These are phyloP conservation scores for Cystobasidium slooffiae DNA, from an alignment of 1,284 basidiomycete genomes.

Conservation along the genomic window DNA sequence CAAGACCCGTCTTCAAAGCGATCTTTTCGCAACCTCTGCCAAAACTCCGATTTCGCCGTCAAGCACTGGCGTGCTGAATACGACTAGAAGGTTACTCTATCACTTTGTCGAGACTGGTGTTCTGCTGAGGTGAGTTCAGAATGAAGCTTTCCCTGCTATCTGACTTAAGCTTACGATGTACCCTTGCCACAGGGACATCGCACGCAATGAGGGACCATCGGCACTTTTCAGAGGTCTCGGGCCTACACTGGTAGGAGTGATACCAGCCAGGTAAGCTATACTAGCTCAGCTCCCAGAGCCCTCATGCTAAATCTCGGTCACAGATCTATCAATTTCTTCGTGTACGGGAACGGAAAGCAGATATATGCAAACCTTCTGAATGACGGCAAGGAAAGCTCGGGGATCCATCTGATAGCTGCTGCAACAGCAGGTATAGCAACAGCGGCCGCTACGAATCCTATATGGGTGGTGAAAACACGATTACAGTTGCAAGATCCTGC, in stretches of 20 bases:
- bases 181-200: slow-evolving; percentile 70
- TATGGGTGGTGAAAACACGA: slow-evolving; percentile 98
- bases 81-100: slow-evolving; percentile 68
- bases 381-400: slow-evolving; percentile 75
- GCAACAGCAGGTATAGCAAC: slow-evolving; percentile 81
- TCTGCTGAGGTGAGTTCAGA: slow-evolving; percentile 72
- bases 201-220: slow-evolving; percentile 82
- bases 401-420: slow-evolving; percentile 84
- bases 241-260: slow-evolving; percentile 89
- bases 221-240: slow-evolving; percentile 95
- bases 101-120: slow-evolving; percentile 94
- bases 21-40: slow-evolving; percentile 63
- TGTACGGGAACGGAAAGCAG: slow-evolving; percentile 95
- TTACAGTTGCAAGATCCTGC: slow-evolving; percentile 64
- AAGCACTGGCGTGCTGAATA: slow-evolving; percentile 59
- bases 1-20: slow-evolving; percentile 94
- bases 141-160: background rate
- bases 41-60: slow-evolving; percentile 44
- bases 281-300: background rate
- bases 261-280: slow-evolving; percentile 74
- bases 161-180: slow-evolving; percentile 3
- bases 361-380: slow-evolving; percentile 84
- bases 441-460: slow-evolving; percentile 90
- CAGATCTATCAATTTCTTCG: slow-evolving; percentile 91
- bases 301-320: background rate